These are phyloP conservation scores for Penicillium lividum DNA, from an alignment of 495 filamentous ascomycete genomes.

Conservation along the genomic window DNA sequence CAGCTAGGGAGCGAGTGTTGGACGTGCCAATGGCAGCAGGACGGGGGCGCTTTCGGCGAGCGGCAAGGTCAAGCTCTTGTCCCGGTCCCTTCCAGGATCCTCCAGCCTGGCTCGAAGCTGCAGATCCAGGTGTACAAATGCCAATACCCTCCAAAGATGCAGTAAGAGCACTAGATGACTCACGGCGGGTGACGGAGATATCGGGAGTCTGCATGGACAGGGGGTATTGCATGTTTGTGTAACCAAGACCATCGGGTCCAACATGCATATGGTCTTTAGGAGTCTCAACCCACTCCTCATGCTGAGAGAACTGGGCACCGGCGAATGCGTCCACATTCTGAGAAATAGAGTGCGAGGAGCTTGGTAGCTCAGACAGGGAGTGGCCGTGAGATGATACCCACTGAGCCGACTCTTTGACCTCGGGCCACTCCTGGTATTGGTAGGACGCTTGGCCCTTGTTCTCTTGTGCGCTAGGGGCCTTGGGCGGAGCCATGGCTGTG, in stretches of 20 bases:
- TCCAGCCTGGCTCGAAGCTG: constrained; percentile 29
- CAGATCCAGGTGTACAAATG: constrained; percentile 32
- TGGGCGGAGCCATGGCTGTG: constrained; percentile 33
- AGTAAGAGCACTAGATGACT: constrained; percentile 45
- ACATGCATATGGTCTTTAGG: constrained; percentile 27
- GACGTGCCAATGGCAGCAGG: constrained; percentile 55
- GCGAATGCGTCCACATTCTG: constrained; percentile 21
- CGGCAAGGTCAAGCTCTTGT: constrained; percentile 54
- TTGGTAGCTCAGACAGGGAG: constrained; percentile 21
- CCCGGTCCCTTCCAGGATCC: constrained; percentile 42
- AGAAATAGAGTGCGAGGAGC: constrained; percentile 19
- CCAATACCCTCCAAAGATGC: constrained; percentile 44
- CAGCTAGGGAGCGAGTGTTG: constrained; percentile 36
- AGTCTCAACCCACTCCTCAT: constrained; percentile 34
- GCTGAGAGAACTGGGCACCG: constrained; percentile 22
- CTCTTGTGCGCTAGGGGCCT: constrained; percentile 13
- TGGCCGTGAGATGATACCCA: constrained; percentile 38
- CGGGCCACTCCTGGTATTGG: constrained; percentile 38
- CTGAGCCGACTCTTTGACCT: constrained; percentile 31
- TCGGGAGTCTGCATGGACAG: constrained; percentile 37
- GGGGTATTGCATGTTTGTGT: constrained; percentile 37
- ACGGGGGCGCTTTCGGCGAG: constrained; percentile 53
- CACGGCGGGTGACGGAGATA: constrained; percentile 35
- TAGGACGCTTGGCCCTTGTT: constrained; percentile 17
- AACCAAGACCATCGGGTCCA: constrained; percentile 29